Base-by-base conservation (phyloP, 805 yeast species). In the Naumovozyma castellii region DNA sequence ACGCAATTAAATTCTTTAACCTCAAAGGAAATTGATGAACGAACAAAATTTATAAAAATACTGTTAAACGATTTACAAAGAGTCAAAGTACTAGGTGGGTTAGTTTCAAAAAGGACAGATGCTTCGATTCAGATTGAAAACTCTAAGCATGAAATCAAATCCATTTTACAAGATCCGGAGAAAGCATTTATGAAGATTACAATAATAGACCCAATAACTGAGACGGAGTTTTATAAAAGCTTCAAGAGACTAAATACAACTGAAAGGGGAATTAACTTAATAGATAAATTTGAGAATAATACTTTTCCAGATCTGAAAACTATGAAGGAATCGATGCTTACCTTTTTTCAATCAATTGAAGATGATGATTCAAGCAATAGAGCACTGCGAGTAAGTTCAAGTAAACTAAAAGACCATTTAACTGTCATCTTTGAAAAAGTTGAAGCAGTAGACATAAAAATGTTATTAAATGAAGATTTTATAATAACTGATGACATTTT, bases 11-110 rank as follows among this genome's bases (percentile, higher is more conserved):
- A 46, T 27, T 50, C 62, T 10, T 57, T 72, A 20, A 58, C 64
- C 18, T 61, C 59, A 5, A 57, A 59, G 3, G 73, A 72, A 39
- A 59, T 74, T 4, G 51, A 61, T 2, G 63, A 63, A 29, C 61
- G 72, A 36, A 35, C 68, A 3, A 41, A 50, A 6, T 64, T 69
- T 37, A 54, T 71, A n/a, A 56, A 64, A 25, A 41, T 56, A 1
- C 56, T 74, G 35, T 48, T 64, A 20, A 31, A 56, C 1, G 80
- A 74, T 51, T 57, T 72, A 2, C 47, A 51, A 3, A 61, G 54
- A 14, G 53, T 80, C 19, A 52, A 55, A 10, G 63, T 62, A 1
- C 43, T 73, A 17, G 56, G 71, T 2, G 51, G 58, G 1, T 49
- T 67, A 14, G 49, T 64, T 3, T 39, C 52, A 34, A 54, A 71